phyloP scores from a whole-genome alignment of 2,329 filamentous ascomycete species.

The Hypoxylon sp. region DNA sequence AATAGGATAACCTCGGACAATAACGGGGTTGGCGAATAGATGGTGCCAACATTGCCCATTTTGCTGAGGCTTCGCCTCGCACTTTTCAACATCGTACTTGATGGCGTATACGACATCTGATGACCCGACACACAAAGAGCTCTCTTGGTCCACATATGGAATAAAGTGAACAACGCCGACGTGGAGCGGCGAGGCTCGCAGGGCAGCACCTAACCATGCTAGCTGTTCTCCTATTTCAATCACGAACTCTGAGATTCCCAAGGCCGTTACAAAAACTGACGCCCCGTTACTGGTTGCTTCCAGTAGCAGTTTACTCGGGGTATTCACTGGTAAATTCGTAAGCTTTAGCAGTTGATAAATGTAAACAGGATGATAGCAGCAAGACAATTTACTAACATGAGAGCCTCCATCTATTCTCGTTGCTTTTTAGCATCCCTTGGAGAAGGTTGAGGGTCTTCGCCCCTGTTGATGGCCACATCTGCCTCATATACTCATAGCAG shows the following conservation, averaged over 20 bases:
- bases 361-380: neutral
- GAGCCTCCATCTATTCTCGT: neutral
- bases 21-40: conserved; percentile 50
- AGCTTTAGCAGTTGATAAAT: neutral
- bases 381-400: neutral
- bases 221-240: conserved; percentile 56
- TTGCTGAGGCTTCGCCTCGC: neutral
- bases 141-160: neutral
- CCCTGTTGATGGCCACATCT: conserved; percentile 31
- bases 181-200: conserved; percentile 48
- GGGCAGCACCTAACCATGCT: conserved; percentile 55
- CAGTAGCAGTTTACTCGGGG: neutral
- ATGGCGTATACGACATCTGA: neutral
- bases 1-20: conserved; percentile 54
- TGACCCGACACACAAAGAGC: neutral
- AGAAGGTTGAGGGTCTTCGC: conserved; percentile 15
- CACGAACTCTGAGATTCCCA: conserved; percentile 39
- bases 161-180: conserved; percentile 26
- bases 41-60: conserved; percentile 53
- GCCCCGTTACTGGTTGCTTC: neutral
- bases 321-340: neutral
- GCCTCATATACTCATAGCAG: conserved; percentile 30
- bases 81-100: neutral
- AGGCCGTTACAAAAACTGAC: conserved; percentile 10
- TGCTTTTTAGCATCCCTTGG: neutral